Conservation (phyloP, 1,284 basidiomycete species). For the Filobasidium uniguttulatum region DNA sequence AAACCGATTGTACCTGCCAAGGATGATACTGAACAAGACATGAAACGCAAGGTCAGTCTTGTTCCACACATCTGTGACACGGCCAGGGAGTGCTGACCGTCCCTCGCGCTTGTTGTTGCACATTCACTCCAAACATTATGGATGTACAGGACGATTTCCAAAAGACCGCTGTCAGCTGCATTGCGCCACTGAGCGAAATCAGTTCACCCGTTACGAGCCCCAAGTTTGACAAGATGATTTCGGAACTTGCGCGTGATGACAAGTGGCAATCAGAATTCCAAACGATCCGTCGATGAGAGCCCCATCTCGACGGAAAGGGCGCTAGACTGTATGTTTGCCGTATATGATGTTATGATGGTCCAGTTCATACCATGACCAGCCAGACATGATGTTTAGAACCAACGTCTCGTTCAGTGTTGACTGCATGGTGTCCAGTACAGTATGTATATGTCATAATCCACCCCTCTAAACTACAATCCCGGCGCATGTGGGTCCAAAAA, state of each 20-base stretch:
- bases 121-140: too few species aligned
- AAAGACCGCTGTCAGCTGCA: constrained; percentile 68
- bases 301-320: too few species aligned
- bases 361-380: too few species aligned
- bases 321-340: too few species aligned
- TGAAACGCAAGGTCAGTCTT: constrained; percentile 58
- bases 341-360: too few species aligned
- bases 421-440: too few species aligned
- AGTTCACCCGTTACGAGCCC: constrained; percentile 45
- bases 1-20: constrained; percentile 80
- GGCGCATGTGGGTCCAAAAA: too few species aligned
- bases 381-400: too few species aligned
- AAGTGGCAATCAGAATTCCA: constrained; percentile 28
- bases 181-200: constrained; percentile 65
- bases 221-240: constrained; percentile 59
- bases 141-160: constrained; percentile 70
- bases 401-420: too few species aligned
- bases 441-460: too few species aligned
- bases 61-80: constrained; percentile 12
- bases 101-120: not conserved
- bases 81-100: constrained; percentile 3
- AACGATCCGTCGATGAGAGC: not conserved
- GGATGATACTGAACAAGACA: constrained; percentile 92
- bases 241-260: constrained; percentile 20
- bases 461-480: too few species aligned